Evolutionary conservation across 2,329 filamentous ascomycete genomes (phyloP).

Genomic region (Microcyclospora pomicola): DNA sequence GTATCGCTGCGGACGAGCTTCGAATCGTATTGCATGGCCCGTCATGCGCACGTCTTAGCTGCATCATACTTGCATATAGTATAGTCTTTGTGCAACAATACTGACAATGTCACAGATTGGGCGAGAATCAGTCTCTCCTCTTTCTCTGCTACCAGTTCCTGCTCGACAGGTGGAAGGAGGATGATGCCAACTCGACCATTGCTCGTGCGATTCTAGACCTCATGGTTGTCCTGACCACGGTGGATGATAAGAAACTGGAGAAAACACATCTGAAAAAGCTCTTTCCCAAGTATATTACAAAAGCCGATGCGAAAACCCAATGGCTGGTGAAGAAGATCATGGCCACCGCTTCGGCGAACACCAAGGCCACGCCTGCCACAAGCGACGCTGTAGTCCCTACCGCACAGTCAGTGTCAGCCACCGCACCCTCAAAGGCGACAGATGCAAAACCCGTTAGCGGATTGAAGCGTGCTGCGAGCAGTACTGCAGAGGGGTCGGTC

Average conservation of each 20-base stretch:
- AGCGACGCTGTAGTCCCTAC: no score
- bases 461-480: slow-evolving; percentile 20
- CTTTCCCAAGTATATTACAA: slow-evolving; percentile 48
- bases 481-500: slow-evolving; percentile 12
- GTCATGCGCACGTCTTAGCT: no score
- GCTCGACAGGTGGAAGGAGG: slow-evolving; percentile 32
- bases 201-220: slow-evolving; percentile 36
- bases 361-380: slow-evolving; percentile 1
- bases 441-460: slow-evolving; percentile 17
- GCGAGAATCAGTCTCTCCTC: slow-evolving; percentile 26
- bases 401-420: neutral
- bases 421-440: slow-evolving; percentile 5
- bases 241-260: slow-evolving; percentile 45
- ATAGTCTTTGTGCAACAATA: no score
- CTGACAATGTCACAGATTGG: slow-evolving; percentile 1
- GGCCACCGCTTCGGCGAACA: slow-evolving; percentile 2
- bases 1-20: no score
- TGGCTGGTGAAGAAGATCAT: slow-evolving; percentile 46
- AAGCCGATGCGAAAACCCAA: slow-evolving; percentile 51
- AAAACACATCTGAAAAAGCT: slow-evolving; percentile 54
- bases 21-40: no score
- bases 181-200: slow-evolving; percentile 31
- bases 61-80: no score
- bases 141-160: slow-evolving; percentile 36
- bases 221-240: slow-evolving; percentile 48